phyloP scores from a whole-genome alignment of 306 rosid genomes.

The Quercus parvula region DNA sequence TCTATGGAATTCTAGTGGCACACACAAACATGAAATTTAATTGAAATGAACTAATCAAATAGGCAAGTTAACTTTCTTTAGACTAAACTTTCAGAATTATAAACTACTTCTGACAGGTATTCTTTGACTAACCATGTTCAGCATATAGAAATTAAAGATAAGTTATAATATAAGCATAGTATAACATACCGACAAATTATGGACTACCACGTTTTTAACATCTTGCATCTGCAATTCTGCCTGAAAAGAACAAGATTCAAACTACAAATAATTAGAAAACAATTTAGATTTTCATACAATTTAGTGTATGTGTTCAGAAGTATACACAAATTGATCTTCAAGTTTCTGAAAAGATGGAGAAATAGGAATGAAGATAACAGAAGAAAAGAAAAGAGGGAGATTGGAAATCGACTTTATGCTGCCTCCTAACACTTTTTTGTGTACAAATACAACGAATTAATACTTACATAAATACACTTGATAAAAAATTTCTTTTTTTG shows the following conservation, averaged over 20 bases:
- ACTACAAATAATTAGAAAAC: background rate
- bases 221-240: conserved; percentile 96
- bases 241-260: conserved; percentile 40
- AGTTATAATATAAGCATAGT: background rate
- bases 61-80: background rate
- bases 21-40: background rate
- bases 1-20: background rate
- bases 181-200: conserved; percentile 81
- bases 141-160: background rate
- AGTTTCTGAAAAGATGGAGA: background rate
- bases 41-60: background rate
- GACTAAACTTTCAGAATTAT: background rate
- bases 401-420: background rate
- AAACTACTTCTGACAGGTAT: background rate
- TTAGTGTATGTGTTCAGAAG: background rate
- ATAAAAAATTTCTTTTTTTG: too few species aligned
- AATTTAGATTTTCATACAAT: background rate
- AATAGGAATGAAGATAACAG: background rate
- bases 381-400: background rate
- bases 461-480: background rate
- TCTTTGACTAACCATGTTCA: background rate
- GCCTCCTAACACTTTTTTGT: background rate
- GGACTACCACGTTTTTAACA: conserved; percentile 71
- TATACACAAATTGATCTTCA: background rate
- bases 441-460: background rate